Evolutionary conservation across 2,329 filamentous ascomycete species (phyloP).

Genomic region (Paecilomyces fulvus): DNA sequence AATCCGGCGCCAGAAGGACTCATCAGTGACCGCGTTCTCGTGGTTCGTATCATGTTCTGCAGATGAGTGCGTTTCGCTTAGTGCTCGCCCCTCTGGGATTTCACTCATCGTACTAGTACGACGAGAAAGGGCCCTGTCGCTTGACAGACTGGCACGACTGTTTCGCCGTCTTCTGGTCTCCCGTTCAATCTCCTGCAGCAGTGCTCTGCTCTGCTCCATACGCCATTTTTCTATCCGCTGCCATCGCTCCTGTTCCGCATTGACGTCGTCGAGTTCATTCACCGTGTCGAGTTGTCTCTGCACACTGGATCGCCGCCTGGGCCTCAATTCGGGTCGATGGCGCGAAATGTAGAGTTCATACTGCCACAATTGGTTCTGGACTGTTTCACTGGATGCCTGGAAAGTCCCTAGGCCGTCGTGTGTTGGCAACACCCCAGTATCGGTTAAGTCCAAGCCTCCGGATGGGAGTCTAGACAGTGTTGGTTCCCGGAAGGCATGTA

Average conservation of each 20-base stretch:
- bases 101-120: conserved; percentile 11
- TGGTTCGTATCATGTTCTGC: conserved; percentile 45
- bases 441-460: conserved; percentile 45
- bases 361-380: conserved; percentile 80
- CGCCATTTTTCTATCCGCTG: conserved; percentile 87
- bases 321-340: conserved; percentile 43
- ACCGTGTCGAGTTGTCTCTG: conserved; percentile 49
- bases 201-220: conserved; percentile 74
- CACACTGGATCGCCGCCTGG: conserved; percentile 47
- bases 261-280: conserved; percentile 47
- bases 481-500: conserved; percentile 74
- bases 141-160: conserved; percentile 17
- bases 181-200: conserved; percentile 81
- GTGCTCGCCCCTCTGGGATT: conserved; percentile 31
- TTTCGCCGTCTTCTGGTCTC: conserved; percentile 61
- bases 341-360: conserved; percentile 79
- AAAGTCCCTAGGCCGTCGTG: conserved; percentile 93
- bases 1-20: conserved; percentile 70
- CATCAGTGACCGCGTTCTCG: conserved; percentile 41
- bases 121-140: conserved; percentile 8
- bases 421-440: conserved; percentile 67
- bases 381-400: conserved; percentile 50
- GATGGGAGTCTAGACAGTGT: conserved; percentile 36
- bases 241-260: conserved; percentile 64
- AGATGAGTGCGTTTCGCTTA: conserved; percentile 9